phyloP scores from a whole-genome alignment of 2,329 filamentous ascomycete genomes.

The Ascochyta pisi region DNA sequence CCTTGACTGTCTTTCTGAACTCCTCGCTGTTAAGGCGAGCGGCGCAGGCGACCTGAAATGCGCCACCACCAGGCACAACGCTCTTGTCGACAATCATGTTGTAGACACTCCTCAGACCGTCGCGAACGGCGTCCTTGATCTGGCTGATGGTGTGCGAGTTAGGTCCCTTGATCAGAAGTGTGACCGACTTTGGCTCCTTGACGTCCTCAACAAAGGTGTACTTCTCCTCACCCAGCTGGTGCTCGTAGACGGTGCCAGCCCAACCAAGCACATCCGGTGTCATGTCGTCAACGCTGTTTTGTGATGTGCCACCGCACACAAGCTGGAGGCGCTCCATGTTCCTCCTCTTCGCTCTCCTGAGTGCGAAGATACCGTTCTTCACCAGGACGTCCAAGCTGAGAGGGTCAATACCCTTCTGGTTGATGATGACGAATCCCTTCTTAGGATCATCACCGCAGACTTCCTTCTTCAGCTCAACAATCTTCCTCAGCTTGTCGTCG shows the following conservation, averaged over 20 bases:
- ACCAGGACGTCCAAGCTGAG: constrained; percentile 93
- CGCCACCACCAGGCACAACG: constrained; percentile 91
- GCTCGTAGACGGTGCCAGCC: constrained; percentile 96
- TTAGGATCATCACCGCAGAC: constrained; percentile 91
- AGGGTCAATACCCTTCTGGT: constrained; percentile 99
- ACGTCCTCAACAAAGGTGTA: constrained; percentile 99
- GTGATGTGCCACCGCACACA: constrained; percentile 86
- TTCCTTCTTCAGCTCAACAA: constrained; percentile 97
- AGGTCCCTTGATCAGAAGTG: constrained; percentile 95
- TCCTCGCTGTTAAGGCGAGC: constrained; percentile 84
- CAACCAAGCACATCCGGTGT: constrained; percentile 88
- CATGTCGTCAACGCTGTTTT: constrained; percentile 96
- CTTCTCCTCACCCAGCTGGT: constrained; percentile 97
- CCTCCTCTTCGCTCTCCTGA: constrained; percentile 92
- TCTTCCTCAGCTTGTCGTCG: constrained; percentile 95
- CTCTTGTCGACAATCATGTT: constrained; percentile 99
- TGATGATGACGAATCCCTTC: constrained; percentile 97
- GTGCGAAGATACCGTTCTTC: constrained; percentile 96
- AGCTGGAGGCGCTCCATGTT: constrained; percentile 99
- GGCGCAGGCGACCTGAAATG: constrained; percentile 94
- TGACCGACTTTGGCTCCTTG: constrained; percentile 98
- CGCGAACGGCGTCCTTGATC: constrained; percentile 93
- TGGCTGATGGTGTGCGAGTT: constrained; percentile 97
- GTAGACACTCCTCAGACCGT: constrained; percentile 94
- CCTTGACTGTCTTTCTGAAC: constrained; percentile 91